Conservation (phyloP, 2,329 filamentous ascomycete genomes). For the Polytolypa hystricis region DNA sequence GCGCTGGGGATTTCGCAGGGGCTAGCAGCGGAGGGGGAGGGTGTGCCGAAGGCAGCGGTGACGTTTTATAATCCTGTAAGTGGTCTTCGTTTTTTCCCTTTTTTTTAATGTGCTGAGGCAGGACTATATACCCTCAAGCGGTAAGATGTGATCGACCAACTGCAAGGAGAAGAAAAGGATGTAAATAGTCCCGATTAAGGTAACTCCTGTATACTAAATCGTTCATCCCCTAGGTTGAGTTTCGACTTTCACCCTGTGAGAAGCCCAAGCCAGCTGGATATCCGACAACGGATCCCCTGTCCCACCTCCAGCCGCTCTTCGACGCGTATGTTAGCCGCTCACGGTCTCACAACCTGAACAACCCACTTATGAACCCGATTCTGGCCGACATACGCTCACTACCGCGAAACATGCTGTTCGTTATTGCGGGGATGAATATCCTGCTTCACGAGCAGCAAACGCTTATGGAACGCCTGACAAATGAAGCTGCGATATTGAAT, state of each 20-base stretch:
- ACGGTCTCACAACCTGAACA: slow-evolving; percentile 15
- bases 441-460: slow-evolving; percentile 30
- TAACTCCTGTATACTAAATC: not conserved
- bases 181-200: not conserved
- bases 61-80: slow-evolving; percentile 29
- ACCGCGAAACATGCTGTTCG: slow-evolving; percentile 30
- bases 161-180: slow-evolving; percentile 6
- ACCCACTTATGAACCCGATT: slow-evolving; percentile 29
- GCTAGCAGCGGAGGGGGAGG: slow-evolving; percentile 18
- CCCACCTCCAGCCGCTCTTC: slow-evolving; percentile 31
- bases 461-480: slow-evolving; percentile 27
- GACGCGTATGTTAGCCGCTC: slow-evolving; percentile 33
- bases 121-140: not conserved
- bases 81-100: not conserved
- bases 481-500: slow-evolving; percentile 13
- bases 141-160: not conserved
- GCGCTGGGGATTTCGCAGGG: slow-evolving; percentile 24
- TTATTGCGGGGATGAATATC: slow-evolving; percentile 33
- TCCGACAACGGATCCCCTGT: slow-evolving; percentile 29
- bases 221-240: slow-evolving; percentile 22
- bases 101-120: not conserved
- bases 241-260: slow-evolving; percentile 28
- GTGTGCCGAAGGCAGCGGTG: slow-evolving; percentile 28
- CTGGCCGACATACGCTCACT: slow-evolving; percentile 25
- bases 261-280: slow-evolving; percentile 29